Base-by-base conservation (phyloP, 345 rosid genomes). In the Brassica incana region DNA sequence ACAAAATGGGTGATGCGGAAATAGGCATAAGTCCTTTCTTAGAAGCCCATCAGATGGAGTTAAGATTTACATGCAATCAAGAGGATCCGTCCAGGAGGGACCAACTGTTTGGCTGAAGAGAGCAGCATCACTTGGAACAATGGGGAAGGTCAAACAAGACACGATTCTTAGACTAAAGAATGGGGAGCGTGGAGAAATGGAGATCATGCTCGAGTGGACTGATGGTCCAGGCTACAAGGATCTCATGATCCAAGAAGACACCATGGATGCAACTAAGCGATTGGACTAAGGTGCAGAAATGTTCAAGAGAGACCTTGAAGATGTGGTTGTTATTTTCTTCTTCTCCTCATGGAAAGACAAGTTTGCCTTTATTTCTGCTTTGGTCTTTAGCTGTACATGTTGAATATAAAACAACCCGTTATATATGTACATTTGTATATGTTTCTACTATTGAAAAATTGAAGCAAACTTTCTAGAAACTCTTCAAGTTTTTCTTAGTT, bases 181-280 rank as follows among this genome's bases (percentile, higher is more conserved):
- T 33, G 95, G 88, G 0, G 89, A 88, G 71, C 84, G 82, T 10
- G 96, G 97, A 0, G 91, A 92, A 77, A 88, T 90, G 5, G 88
- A 87, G 73, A 77, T 92, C 77, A 87, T 84, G 74, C 81, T 92
- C 8, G 91, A 87, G 67, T 94, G 96, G 94, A 78, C 89, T 69
- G 87, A 90, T 0, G 74, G 83, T 67, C 81, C 82, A 6, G 87
- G 89, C 59, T 84, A 80, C 33, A 87, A 77, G 54, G 85, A 86
- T 50, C 8, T 52, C 33, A 80, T 79, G 83, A 11, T 80, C 79
- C 0, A 80, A 75, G 79, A 80, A 80, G 76, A 64, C 79, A 70
- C 63, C 83, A 70, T 80, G 83, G 83, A 80, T 58, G 83, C 80
- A 18, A 70, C 72, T 14, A 80, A 80, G 65, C 72, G 75, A 56